These are phyloP conservation scores for Picochlorum sp. DNA, from an alignment of 139 green algal species.

Conservation along the genomic window DNA sequence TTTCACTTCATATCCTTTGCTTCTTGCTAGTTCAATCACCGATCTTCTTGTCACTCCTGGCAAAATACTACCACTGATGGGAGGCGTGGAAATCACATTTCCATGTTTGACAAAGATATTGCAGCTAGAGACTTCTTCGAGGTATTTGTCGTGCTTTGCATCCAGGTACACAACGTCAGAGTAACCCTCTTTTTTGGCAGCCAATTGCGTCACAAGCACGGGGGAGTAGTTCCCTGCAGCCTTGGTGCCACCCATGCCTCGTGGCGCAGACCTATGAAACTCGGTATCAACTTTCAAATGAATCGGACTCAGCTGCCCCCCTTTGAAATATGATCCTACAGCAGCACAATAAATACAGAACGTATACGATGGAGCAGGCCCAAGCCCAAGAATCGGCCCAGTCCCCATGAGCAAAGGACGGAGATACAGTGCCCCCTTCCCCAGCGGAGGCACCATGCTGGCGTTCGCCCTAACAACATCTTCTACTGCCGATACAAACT, in stretches of 20 bases:
- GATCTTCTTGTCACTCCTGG: slow-evolving; percentile 75
- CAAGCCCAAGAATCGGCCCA: slow-evolving; percentile 90
- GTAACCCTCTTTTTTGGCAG: slow-evolving; percentile 82
- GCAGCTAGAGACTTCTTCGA: slow-evolving; percentile 97
- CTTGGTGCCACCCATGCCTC: slow-evolving; percentile 93
- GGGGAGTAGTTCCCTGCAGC: slow-evolving; percentile 95
- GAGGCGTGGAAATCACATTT: slow-evolving; percentile 82
- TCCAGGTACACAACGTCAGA: slow-evolving; percentile 90
- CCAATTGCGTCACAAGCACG: slow-evolving; percentile 81
- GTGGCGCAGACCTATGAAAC: slow-evolving; percentile 90
- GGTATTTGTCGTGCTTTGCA: slow-evolving; percentile 83
- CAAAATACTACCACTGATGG: slow-evolving; percentile 71
- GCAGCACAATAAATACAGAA: slow-evolving; percentile 81
- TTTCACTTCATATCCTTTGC: slow-evolving; percentile 73
- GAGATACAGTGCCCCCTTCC: slow-evolving; percentile 93
- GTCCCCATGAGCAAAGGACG: slow-evolving; percentile 87
- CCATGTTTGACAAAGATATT: slow-evolving; percentile 97
- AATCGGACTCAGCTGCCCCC: slow-evolving; percentile 88
- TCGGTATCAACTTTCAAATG: slow-evolving; percentile 89
- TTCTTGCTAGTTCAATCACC: slow-evolving; percentile 79
- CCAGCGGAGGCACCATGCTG: slow-evolving; percentile 65
- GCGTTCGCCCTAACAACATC: slow-evolving; percentile 57
- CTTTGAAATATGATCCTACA: slow-evolving; percentile 97
- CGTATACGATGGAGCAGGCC: slow-evolving; percentile 81
- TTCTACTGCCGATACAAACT: slow-evolving; percentile 75